Base-by-base conservation (phyloP, 106 monocot genomes). In the Dioscorea zingiberensis region DNA sequence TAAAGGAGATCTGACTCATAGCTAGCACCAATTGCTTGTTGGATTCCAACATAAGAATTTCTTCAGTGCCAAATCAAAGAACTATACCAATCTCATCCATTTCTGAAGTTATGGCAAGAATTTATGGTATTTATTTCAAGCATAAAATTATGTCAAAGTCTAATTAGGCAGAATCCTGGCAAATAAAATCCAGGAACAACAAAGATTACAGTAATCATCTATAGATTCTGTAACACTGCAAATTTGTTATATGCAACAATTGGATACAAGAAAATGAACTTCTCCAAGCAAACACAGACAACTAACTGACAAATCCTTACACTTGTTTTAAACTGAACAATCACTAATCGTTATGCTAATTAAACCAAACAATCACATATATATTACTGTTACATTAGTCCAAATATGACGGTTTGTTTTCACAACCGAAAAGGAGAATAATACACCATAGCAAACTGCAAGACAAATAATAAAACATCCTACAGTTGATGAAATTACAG, bases 1-100 rank as follows among this genome's bases (percentile, higher is more conserved):
- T 70, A 54, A 84, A 84, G 9, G 84, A 84, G 55, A 84, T 84
- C 59, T 84, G 79, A 32, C 84, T 84, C 25, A 78, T 76, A 21
- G n/a, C n/a, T n/a, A n/a, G 66, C 67, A 65, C 68, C 69, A 21
- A 30, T 48, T 29, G 78, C 68, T 76, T 78, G 75, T 76, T 84
- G 72, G 22, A 12, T 64, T n/a, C n/a, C 15, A 54, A 58, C 16
- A 63, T 44, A 63, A 62, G 12, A 38, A 48, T 15, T 26, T 8
- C 27, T 60, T 60, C 27, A 60, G 27, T 14, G 17, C 16, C 23
- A 60, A 8, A 38, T 38, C 38, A 60, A 28, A 53, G 51, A 5
- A 5, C 19, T 16, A 53, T 53, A 15, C 4, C 19, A 3, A 19
- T 53, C 19, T 53, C 51, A 16, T 10, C 4, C 51, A 18, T 53